Evolutionary conservation across 148 eudicot species (phyloP).

Genomic region (Chenopodium berlandieri): DNA sequence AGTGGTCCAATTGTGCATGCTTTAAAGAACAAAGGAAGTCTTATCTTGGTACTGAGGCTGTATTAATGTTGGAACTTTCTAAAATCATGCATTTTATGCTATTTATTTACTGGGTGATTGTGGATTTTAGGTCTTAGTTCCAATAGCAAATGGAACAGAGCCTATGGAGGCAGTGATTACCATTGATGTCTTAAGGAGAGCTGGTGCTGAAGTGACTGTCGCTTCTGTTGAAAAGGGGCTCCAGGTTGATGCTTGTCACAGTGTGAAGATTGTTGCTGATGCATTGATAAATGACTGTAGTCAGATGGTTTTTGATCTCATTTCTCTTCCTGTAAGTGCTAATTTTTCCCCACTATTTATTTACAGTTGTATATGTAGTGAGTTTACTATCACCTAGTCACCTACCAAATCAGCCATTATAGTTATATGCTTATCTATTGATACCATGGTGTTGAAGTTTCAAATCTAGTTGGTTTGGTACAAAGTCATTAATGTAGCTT

Average conservation of each 20-base stretch:
- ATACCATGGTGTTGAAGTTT: not conserved
- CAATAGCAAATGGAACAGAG: slow-evolving; percentile 90
- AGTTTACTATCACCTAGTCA: not conserved
- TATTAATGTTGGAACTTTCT: too few species aligned
- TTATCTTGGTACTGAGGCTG: too few species aligned
- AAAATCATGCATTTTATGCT: not conserved
- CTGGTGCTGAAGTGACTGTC: slow-evolving; percentile 91
- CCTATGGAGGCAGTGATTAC: slow-evolving; percentile 91
- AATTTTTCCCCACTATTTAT: not conserved
- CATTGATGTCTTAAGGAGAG: slow-evolving; percentile 78
- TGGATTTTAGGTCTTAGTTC: slow-evolving; percentile 71
- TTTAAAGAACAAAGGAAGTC: too few species aligned
- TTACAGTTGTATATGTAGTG: not conserved
- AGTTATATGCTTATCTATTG: not conserved
- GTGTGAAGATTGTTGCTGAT: slow-evolving; percentile 85
- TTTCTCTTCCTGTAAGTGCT: slow-evolving; percentile 77
- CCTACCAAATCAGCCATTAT: not conserved
- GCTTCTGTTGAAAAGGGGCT: slow-evolving; percentile 90
- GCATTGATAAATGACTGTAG: slow-evolving; percentile 63
- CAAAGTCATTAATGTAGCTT: not conserved
- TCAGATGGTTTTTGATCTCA: slow-evolving; percentile 63
- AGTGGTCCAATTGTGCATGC: too few species aligned
- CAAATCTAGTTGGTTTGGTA: not conserved
- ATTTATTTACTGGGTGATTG: not conserved
- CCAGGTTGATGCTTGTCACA: slow-evolving; percentile 64